These are phyloP conservation scores for Calocybe gambosa DNA, from an alignment of 1,284 basidiomycete species.

Conservation along the genomic window DNA sequence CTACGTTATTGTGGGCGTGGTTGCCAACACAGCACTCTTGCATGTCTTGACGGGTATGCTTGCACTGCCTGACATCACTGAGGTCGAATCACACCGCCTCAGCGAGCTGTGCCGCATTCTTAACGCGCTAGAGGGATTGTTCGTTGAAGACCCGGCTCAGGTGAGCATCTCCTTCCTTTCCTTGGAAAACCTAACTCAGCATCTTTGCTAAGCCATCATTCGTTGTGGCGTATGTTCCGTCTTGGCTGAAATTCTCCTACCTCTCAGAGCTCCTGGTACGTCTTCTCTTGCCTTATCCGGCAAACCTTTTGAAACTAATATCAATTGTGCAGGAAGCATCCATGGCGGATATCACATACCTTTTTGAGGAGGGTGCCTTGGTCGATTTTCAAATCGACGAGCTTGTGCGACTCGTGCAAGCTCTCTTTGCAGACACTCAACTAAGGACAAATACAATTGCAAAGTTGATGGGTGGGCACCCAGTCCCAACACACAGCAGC, in stretches of 20 bases:
- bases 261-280: slow-evolving; percentile 83
- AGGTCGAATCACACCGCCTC: slow-evolving; percentile 80
- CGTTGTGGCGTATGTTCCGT: slow-evolving; percentile 72
- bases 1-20: slow-evolving; percentile 63
- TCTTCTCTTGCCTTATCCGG: not conserved
- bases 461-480: slow-evolving; percentile 60
- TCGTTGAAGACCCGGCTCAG: slow-evolving; percentile 59
- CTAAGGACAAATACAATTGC: slow-evolving; percentile 76
- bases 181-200: not conserved
- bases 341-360: slow-evolving; percentile 89
- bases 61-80: slow-evolving; percentile 84
- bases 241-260: slow-evolving; percentile 95
- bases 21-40: slow-evolving; percentile 70
- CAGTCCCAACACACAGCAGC: slow-evolving; percentile 21
- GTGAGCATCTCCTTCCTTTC: slow-evolving; percentile 27
- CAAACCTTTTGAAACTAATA: slow-evolving; percentile 8
- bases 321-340: slow-evolving; percentile 66
- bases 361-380: slow-evolving; percentile 87
- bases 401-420: slow-evolving; percentile 74
- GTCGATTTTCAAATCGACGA: slow-evolving; percentile 89
- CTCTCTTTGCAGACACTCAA: slow-evolving; percentile 89
- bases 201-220: slow-evolving; percentile 48
- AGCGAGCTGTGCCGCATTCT: slow-evolving; percentile 79
- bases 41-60: slow-evolving; percentile 74
- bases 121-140: slow-evolving; percentile 74